These are phyloP conservation scores for Medicago lupulina DNA, from an alignment of 306 rosid genomes.

Conservation along the genomic window DNA sequence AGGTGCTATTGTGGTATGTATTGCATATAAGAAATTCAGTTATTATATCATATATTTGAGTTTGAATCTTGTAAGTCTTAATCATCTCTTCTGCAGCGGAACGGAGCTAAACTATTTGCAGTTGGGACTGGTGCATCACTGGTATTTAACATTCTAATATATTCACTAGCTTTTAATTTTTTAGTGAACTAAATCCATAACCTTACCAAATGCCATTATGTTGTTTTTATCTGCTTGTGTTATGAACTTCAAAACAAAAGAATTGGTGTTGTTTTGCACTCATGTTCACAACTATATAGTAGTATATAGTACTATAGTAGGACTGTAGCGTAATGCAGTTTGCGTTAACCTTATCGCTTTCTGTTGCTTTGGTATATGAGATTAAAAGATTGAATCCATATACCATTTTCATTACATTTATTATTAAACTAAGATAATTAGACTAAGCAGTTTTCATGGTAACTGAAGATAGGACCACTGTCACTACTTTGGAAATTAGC, in stretches of 20 bases:
- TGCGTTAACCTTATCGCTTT: not conserved
- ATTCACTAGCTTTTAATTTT: conserved; percentile 4
- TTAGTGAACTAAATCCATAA: not conserved
- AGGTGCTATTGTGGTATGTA: conserved; percentile 74
- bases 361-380: not conserved
- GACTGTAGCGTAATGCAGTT: not conserved
- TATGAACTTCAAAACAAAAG: not conserved
- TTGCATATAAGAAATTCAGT: conserved; percentile 29
- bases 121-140: conserved; percentile 87
- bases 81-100: conserved; percentile 68
- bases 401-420: not conserved
- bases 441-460: not conserved
- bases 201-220: not conserved
- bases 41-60: not conserved
- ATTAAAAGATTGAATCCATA: not conserved
- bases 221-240: not conserved
- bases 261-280: not conserved
- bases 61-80: conserved; percentile 28
- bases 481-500: not conserved
- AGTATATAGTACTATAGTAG: no score
- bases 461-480: not conserved
- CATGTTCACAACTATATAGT: not conserved
- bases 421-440: not conserved
- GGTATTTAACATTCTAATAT: conserved; percentile 42
- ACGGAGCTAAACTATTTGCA: conserved; percentile 87